A percentile compares a stretch with the other conserved stretches of the same genome.
These are phyloP conservation scores for Neurospora sp. DNA, from an alignment of 495 filamentous ascomycete genomes.

Conservation along the genomic window DNA sequence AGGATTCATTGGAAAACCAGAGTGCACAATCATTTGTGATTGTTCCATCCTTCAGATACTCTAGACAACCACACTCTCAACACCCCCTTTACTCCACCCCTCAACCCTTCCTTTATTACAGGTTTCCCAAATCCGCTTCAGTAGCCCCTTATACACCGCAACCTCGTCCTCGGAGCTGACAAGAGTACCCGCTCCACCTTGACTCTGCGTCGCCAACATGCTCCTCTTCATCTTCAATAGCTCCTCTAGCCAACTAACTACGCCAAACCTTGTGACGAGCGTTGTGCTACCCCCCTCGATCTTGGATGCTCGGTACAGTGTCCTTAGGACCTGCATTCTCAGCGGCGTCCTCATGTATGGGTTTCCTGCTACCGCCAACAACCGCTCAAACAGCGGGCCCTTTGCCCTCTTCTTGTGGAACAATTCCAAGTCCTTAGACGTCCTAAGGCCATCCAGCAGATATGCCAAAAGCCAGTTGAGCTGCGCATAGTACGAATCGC, in stretches of 20 bases:
- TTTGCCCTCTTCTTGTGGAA: slow-evolving; percentile 57
- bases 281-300: slow-evolving; percentile 77
- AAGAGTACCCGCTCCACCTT: slow-evolving; percentile 4
- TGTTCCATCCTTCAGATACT: not conserved
- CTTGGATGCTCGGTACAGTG: slow-evolving; percentile 61
- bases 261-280: slow-evolving; percentile 72
- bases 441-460: slow-evolving; percentile 52
- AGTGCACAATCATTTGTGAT: not conserved
- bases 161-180: slow-evolving; percentile 28
- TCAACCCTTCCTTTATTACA: slow-evolving; percentile 57
- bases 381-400: slow-evolving; percentile 56
- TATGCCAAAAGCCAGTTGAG: slow-evolving; percentile 72
- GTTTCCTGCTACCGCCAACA: slow-evolving; percentile 62
- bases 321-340: slow-evolving; percentile 57
- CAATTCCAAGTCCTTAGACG: slow-evolving; percentile 59
- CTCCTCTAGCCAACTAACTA: slow-evolving; percentile 66
- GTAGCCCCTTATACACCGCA: slow-evolving; percentile 46
- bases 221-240: slow-evolving; percentile 23
- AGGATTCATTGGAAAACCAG: not conserved
- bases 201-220: slow-evolving; percentile 28
- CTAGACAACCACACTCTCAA: slow-evolving; percentile 9
- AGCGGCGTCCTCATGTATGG: slow-evolving; percentile 48
- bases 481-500: slow-evolving; percentile 67
- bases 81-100: slow-evolving; percentile 53
- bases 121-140: slow-evolving; percentile 52